These are phyloP conservation scores for Pythium coloratum DNA, from an alignment of 352 stramenopile genomes.

Conservation along the genomic window DNA sequence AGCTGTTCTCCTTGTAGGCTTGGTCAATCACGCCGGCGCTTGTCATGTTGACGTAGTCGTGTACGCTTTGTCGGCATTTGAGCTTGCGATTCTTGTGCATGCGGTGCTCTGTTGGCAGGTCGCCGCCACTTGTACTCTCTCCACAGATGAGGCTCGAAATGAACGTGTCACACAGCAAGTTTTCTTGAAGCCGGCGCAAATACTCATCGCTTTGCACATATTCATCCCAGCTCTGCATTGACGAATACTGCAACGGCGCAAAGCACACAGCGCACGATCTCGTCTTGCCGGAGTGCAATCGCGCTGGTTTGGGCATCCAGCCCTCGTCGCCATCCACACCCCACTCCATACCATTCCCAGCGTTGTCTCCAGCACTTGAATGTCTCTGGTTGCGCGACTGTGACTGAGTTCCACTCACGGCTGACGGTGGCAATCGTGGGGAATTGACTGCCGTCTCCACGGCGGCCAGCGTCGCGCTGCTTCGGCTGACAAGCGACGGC, in stretches of 20 bases:
- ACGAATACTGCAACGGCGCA: slow-evolving; percentile 71
- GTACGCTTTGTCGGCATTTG: slow-evolving; percentile 81
- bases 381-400: slow-evolving; percentile 18
- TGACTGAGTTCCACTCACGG: background rate
- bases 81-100: slow-evolving; percentile 86
- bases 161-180: slow-evolving; percentile 76
- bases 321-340: slow-evolving; percentile 51
- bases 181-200: slow-evolving; percentile 65
- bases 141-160: slow-evolving; percentile 80
- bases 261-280: slow-evolving; percentile 79
- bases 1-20: slow-evolving; percentile 71
- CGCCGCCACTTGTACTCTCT: slow-evolving; percentile 55
- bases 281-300: slow-evolving; percentile 77
- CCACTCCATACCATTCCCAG: slow-evolving; percentile 24
- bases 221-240: slow-evolving; percentile 72
- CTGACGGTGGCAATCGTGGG: background rate
- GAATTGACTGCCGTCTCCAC: slow-evolving; percentile 8
- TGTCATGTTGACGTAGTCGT: slow-evolving; percentile 82
- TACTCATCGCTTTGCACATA: slow-evolving; percentile 84
- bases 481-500: slow-evolving; percentile 15
- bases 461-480: slow-evolving; percentile 8
- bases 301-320: slow-evolving; percentile 84
- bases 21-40: slow-evolving; percentile 76
- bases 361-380: slow-evolving; percentile 15
- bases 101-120: slow-evolving; percentile 80